Base-by-base conservation (phyloP, 352 stramenopile species). In the Pythium aquatile region DNA sequence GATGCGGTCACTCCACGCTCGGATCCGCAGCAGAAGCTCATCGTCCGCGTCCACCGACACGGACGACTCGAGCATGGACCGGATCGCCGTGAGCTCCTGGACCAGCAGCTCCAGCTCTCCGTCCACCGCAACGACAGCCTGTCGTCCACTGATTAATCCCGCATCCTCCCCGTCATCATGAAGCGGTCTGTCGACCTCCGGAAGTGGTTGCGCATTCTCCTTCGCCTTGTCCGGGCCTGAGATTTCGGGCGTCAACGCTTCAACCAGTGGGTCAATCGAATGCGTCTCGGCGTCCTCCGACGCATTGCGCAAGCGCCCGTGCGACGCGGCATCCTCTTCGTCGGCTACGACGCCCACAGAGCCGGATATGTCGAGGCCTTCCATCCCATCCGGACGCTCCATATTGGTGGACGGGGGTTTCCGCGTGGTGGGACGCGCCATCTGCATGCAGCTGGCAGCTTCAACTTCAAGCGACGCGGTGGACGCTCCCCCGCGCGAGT, bases 401-500 rank as follows among this genome's bases (percentile, higher is more conserved):
- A 63, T 63, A 14, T 33, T 48, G n/a, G 29, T 39, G 33, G 33
- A 35, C 9, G 11, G 37, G 10, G 42, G 42, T 49, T 49, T 49
- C 42, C 42, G 42, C 42, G 3, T 26, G 17, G 42, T 28, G 42
- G n/a, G 42, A 24, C 42, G 42, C 42, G n/a, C 42, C 42, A 49
- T 29, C 42, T 49, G 42, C 42, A 28, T 61, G 55, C 55, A 48
- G 30, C 33, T 49, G 55, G 46, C 55, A 62, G 60, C 66, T 68
- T 72, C 66, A 72, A 72, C 66, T 72, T 72, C 66, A 72, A 72
- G 53, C 2, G 20, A 24, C 20, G 20, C 20, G 20, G 47, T 35
- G 8, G 32, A 24, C 55, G 47, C 54, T 40, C 30, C 37, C 40
- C 39, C 14, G 24, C 37, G 13, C 53, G 20, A 46, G 51, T 47